Evolutionary conservation across 2,329 filamentous ascomycete genomes (phyloP), one percentile per base, ranked within the genome.

Genomic region (Fusarium sp.): DNA sequence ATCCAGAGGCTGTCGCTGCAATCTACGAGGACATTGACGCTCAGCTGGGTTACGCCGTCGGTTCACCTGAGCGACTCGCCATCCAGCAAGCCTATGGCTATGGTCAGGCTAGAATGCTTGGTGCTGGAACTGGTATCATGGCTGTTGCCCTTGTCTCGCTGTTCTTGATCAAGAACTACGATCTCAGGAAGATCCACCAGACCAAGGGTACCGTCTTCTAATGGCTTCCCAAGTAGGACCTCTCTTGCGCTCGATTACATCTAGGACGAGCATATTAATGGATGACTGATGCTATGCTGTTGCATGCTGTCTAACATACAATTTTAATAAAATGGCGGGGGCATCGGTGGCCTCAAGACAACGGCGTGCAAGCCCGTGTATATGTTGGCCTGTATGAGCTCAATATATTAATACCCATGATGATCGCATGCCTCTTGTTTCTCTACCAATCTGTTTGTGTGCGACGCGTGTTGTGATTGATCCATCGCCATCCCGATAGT

Each of bases 21-120:
- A 85, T 90, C 42, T 88, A 87, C 56, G 79, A 79, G 7, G 80
- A 81, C 62, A 64, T 89, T 34, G 74, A 73, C 2, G 78, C 77
- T 7, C 86, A 89, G 61, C 71, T 86, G 1, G 73, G 72, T 46
- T 87, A 85, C 62, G 73, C 77, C 1, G 65, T 78, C 7, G 83
- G 83, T 2, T 78, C 68, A 8, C 72, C 76, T 0, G 76, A 75
- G 10, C 72, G 85, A 2, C 51, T 77, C 12, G 87, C 80, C 0
- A 88, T 89, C 65, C 86, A 88, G 67, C 70, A 77, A 7, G 82
- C 87, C 0, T 90, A 89, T 58, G 80, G 76, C 1, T 81, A 82
- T 54, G 79, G 80, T 0, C 81, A 84, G 73, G 76, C 76, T 32
- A 71, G 76, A n/a, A 81, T 85, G 80, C 70, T 84, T 28, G 71